Base-by-base conservation (phyloP, 768 basidiomycete species). In the Lactifluus pinguis region DNA sequence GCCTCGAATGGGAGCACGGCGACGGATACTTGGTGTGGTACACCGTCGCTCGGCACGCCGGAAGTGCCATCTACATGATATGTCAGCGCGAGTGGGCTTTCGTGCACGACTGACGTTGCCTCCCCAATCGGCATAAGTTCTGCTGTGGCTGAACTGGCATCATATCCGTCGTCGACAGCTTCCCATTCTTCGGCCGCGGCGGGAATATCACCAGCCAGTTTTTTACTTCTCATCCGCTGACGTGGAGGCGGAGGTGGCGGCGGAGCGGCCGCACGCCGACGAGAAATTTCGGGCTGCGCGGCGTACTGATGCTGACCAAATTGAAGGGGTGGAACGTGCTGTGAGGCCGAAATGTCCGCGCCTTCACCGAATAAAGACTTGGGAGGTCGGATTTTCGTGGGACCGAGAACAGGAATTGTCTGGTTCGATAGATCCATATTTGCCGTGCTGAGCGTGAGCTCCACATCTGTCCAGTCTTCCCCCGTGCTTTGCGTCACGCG, bases 401-500 rank as follows among this genome's bases (percentile, higher is more conserved):
- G 53, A 25, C n/a, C 25, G 29, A 63, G 50, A 19, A 13, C 67
- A 64, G 29, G 66, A 59, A 53, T 80, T 68, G 51, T 72, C 74
- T 58, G 77, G 54, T 6, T 73, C 61, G 34, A 39, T 73, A 79
- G 36, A 77, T 78, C 52, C 60, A 69, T 61, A 71, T 73, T 49
- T 61, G 76, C 76, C 2, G 83, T 83, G 69, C 79, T 83, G 32
- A 86, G 72, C 6, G 76, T 80, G 36, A 85, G 72, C 1, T 74
- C 61, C 1, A 79, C 74, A 60, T 77, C 72, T 25, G 66, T 74
- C 84, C 84, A 86, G 61, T 83, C 80, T 65, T 86, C 84, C 13
- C 84, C 84, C 0, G 84, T 83, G 64, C 69, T 69, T 65, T 86
- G 83, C 0, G 68, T 71, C 53, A 85, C 73, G 32, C 75, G 72